phyloP scores from a whole-genome alignment of 129 eudicot genomes.

The Lonicera japonica region DNA sequence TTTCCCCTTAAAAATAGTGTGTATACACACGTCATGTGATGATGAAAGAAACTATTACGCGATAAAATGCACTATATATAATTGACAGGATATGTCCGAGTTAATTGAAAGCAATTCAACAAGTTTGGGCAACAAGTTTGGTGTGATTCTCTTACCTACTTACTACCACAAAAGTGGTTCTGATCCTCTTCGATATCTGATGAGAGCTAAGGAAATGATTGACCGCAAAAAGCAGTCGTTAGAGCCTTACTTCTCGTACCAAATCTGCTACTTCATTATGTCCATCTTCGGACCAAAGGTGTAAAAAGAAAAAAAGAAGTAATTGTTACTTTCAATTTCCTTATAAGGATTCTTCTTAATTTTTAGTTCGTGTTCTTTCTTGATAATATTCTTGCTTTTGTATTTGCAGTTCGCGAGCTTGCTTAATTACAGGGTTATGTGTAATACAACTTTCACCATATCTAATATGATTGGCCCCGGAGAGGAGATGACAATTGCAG shows the following conservation, averaged over 20 bases:
- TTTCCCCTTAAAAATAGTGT: no score
- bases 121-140: conserved; percentile 78
- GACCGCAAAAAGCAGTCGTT: conserved; percentile 72
- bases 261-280: conserved; percentile 30
- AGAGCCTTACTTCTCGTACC: conserved; percentile 53
- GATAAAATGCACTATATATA: background rate
- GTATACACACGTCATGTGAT: no score
- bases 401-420: conserved; percentile 45
- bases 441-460: conserved; percentile 67
- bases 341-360: background rate
- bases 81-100: conserved; percentile 54
- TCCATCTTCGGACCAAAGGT: conserved; percentile 64
- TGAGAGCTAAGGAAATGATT: conserved; percentile 56
- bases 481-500: conserved; percentile 58
- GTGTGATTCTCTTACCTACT: conserved; percentile 55
- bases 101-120: conserved; percentile 34
- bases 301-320: background rate
- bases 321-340: background rate
- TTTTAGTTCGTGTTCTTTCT: background rate
- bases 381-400: background rate
- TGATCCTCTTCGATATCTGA: conserved; percentile 53
- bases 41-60: no score
- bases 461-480: conserved; percentile 70
- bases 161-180: conserved; percentile 38
- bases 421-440: conserved; percentile 44